Percentiles rank a stretch among this genome's conserved stretches.
phyloP scores from a whole-genome alignment of 306 rosid species.

The Trifolium pratense region DNA sequence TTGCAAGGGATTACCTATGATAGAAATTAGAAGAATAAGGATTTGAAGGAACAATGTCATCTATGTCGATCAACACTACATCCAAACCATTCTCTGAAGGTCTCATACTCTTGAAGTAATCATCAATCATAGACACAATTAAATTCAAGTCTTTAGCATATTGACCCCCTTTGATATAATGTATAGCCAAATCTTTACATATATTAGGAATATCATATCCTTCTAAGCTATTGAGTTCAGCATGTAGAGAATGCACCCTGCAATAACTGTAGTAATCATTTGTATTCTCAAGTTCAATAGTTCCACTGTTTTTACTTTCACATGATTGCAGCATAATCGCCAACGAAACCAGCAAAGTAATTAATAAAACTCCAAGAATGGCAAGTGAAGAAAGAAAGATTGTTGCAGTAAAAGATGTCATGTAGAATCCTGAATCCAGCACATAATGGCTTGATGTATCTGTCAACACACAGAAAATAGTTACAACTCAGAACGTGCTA shows the following conservation, averaged over 20 bases:
- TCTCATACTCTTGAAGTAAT: constrained; percentile 51
- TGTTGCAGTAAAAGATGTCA: constrained; percentile 69
- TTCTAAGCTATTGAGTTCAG: constrained; percentile 68
- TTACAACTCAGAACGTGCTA: background rate
- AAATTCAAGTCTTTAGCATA: constrained; percentile 73
- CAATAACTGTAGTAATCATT: constrained; percentile 59
- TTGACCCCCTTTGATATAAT: constrained; percentile 67
- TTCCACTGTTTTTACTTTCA: constrained; percentile 62
- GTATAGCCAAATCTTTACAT: constrained; percentile 56
- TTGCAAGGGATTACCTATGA: constrained; percentile 49
- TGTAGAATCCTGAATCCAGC: constrained; percentile 76
- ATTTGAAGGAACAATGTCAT: constrained; percentile 57
- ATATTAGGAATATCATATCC: constrained; percentile 56
- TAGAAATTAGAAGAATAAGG: constrained; percentile 32
- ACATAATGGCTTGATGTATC: constrained; percentile 65
- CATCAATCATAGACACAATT: constrained; percentile 53
- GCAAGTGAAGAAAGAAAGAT: constrained; percentile 67
- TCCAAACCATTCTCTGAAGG: constrained; percentile 54
- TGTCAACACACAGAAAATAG: constrained; percentile 49
- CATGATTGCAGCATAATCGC: constrained; percentile 81
- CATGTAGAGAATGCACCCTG: constrained; percentile 58
- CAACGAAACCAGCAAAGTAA: constrained; percentile 67
- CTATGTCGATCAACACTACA: constrained; percentile 72
- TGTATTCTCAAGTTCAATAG: constrained; percentile 48
- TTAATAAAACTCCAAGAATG: constrained; percentile 61